phyloP scores from a whole-genome alignment of 192 early-diverging fungal genomes.

The Umbelopsis ramanniana region DNA sequence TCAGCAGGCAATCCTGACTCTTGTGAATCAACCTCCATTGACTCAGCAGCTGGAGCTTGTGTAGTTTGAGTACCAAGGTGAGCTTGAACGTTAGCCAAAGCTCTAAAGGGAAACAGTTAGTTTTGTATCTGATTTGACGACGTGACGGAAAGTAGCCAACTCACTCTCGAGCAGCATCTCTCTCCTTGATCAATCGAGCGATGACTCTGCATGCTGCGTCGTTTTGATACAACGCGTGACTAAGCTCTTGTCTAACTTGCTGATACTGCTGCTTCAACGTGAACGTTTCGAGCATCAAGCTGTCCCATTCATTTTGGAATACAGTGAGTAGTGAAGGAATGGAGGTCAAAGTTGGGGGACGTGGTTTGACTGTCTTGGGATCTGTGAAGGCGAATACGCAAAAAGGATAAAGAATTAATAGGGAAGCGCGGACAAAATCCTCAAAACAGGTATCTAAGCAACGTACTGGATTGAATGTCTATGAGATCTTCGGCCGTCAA shows the following conservation, averaged over 20 bases:
- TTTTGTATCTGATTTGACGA: neutral
- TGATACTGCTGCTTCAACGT: conserved; percentile 91
- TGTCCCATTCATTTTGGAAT: conserved; percentile 97
- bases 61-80: conserved; percentile 56
- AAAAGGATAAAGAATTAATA: conserved; percentile 11
- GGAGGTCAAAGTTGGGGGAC: conserved; percentile 89
- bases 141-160: neutral
- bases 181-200: conserved; percentile 87
- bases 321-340: conserved; percentile 86
- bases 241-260: conserved; percentile 89
- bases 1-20: conserved; percentile 44
- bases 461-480: conserved; percentile 64
- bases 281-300: conserved; percentile 94
- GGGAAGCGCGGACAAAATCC: neutral
- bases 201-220: conserved; percentile 96
- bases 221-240: conserved; percentile 93
- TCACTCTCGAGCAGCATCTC: conserved; percentile 85
- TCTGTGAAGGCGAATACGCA: conserved; percentile 34
- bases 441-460: neutral
- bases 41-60: conserved; percentile 36
- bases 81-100: conserved; percentile 61
- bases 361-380: conserved; percentile 76
- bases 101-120: conserved; percentile 40
- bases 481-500: conserved; percentile 75
- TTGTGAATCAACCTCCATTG: conserved; percentile 59